Conservation (phyloP, 2,329 filamentous ascomycete genomes). For the Huntiella bhutanensis region DNA sequence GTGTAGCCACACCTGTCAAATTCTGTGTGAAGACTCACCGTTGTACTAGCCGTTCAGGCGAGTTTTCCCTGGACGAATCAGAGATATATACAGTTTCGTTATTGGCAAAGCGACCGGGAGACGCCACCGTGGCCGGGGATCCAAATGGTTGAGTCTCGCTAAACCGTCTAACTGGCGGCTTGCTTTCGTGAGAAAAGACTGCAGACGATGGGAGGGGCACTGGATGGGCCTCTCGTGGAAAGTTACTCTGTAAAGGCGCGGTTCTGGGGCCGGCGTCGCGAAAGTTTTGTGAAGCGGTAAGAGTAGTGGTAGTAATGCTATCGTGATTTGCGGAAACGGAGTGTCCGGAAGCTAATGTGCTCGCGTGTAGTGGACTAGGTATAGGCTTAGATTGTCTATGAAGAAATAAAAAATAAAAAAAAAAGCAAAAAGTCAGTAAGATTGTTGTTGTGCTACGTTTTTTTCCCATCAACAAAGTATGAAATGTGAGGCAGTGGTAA, state of each 20-base stretch:
- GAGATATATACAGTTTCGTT: slow-evolving; percentile 7
- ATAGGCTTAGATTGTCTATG: slow-evolving; percentile 5
- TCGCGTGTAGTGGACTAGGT: slow-evolving; percentile 10
- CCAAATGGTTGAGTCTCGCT: too few species aligned
- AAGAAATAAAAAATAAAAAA: not conserved
- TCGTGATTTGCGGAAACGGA: too few species aligned
- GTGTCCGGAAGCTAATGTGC: not conserved
- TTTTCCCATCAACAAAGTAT: not conserved
- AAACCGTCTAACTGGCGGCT: too few species aligned
- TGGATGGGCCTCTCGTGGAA: not conserved
- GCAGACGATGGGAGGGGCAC: not conserved
- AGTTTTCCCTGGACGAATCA: slow-evolving; percentile 8
- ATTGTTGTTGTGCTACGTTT: not conserved
- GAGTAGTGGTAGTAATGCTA: not conserved
- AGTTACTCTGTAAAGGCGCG: slow-evolving; percentile 5
- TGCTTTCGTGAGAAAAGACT: not conserved
- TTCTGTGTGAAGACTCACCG: not conserved
- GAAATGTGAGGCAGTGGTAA: not conserved
- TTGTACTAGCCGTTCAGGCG: not conserved
- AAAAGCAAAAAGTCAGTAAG: not conserved
- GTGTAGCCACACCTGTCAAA: not conserved
- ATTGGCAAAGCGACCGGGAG: slow-evolving; percentile 5
- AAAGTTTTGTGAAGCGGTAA: not conserved
- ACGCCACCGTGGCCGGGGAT: not conserved
- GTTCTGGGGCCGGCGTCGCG: slow-evolving; percentile 9